Evolutionary conservation across 2,329 filamentous ascomycete genomes (phyloP), one percentile per base, ranked within the genome.

Genomic region (Fusarium miscanthi): DNA sequence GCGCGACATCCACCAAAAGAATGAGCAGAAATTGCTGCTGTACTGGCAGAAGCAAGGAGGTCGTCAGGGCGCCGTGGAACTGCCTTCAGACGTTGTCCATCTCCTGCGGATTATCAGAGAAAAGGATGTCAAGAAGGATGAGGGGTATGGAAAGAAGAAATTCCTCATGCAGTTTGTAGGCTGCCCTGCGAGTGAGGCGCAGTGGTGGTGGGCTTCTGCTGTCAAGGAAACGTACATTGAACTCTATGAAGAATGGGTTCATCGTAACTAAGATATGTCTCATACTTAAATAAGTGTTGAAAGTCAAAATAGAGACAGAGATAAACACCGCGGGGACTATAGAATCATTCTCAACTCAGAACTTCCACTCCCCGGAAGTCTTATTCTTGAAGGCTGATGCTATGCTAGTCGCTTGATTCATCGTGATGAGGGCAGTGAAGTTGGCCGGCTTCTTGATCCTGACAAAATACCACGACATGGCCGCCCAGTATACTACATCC

Each of bases 101-200:
- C 19, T 30, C 16, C 45, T 48, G 2, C 19, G 9, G 3, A 48
- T 30, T n/a, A n/a, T 1, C 3, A 6, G 3, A 16, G 45, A 30
- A 8, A 48, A 6, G 45, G 9, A n/a, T 30, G 0, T 17, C 0
- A n/a, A 30, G 45, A 48, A 6, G 27, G 19, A 30, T n/a, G 1
- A 30, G 14, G 27, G 19, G 4, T 48, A 48, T n/a, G 27, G 19
- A 16, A 30, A 6, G 4, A 48, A 48, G 0, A 16, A 48, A 30
- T 46, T 8, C 3, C 19, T 48, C 2, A 0, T 48, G 0, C 45
- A 30, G 13, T 30, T 48, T 48, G 45, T 30, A 2, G 25, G 45
- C 16, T 30, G 25, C 19, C 13, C 45, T 0, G 4, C 0, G 27
- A 48, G 45, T 21, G 0, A 30, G 25, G 2, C 43, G 4, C 0